These are phyloP conservation scores for Ziziphus jujuba DNA, from an alignment of 306 rosid species.

Conservation along the genomic window DNA sequence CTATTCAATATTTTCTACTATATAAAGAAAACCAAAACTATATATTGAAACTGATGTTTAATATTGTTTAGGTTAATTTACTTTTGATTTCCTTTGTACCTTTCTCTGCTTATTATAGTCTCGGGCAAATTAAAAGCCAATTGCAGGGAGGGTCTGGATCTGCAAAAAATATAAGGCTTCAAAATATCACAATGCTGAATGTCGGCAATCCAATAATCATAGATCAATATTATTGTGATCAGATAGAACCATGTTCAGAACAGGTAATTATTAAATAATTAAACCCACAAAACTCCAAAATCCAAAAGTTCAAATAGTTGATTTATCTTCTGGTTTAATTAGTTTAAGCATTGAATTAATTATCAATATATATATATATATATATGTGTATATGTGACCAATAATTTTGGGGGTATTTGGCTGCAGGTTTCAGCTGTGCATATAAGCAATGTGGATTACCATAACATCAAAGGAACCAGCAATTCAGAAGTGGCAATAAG, in stretches of 20 bases:
- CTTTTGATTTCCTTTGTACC: too few species aligned
- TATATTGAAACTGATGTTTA: too few species aligned
- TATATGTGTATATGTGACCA: too few species aligned
- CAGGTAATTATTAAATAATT: conserved; percentile 31
- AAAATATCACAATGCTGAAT: conserved; percentile 55
- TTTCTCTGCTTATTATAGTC: too few species aligned
- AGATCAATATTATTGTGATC: conserved; percentile 69
- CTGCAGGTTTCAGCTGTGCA: conserved; percentile 48
- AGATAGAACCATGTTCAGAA: conserved; percentile 40
- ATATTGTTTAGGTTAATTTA: too few species aligned
- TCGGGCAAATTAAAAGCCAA: too few species aligned
- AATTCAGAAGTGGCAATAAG: conserved; percentile 55
- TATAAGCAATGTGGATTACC: conserved; percentile 59
- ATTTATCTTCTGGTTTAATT: not conserved
- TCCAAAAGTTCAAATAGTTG: not conserved
- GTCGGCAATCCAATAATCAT: conserved; percentile 68
- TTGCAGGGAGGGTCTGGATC: conserved; percentile 71
- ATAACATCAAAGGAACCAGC: conserved; percentile 68
- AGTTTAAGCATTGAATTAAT: too few species aligned
- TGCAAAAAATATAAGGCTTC: conserved; percentile 55
- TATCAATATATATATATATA: too few species aligned
- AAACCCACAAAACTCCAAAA: too few species aligned
- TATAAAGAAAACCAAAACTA: too few species aligned
- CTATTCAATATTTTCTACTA: too few species aligned
- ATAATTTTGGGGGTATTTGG: not conserved